These are phyloP conservation scores for Lactifluus hygrophoroides DNA, from an alignment of 768 basidiomycete species.

Conservation along the genomic window DNA sequence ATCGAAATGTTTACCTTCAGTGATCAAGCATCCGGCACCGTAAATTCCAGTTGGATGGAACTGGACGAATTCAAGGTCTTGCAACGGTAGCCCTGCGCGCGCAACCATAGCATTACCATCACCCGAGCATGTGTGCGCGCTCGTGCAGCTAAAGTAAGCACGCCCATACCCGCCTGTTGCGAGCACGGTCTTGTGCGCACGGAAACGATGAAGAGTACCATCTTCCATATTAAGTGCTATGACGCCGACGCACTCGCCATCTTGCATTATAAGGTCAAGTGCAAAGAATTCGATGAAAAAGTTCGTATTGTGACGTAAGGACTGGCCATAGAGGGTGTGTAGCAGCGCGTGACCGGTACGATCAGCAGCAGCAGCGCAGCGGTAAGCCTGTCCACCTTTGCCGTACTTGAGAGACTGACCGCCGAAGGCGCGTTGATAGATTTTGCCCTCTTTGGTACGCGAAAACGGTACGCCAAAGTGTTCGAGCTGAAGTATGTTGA, in stretches of 20 bases:
- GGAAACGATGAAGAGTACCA: constrained; percentile 97
- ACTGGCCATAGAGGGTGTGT: constrained; percentile 98
- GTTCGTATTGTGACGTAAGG: constrained; percentile 96
- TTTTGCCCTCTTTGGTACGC: constrained; percentile 96
- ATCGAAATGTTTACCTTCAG: constrained; percentile 59
- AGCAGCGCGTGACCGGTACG: constrained; percentile 97
- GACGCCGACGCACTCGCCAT: constrained; percentile 98
- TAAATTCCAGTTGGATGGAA: constrained; percentile 99
- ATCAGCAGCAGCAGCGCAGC: constrained; percentile 97
- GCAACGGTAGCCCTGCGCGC: constrained; percentile 90
- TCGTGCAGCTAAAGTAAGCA: constrained; percentile 97
- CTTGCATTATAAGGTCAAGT: constrained; percentile 98
- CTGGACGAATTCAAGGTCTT: constrained; percentile 98
- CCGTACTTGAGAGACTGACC: constrained; percentile 96
- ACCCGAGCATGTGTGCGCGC: constrained; percentile 97
- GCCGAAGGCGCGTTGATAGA: constrained; percentile 98
- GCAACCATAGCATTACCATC: constrained; percentile 99
- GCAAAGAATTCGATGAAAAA: constrained; percentile 99
- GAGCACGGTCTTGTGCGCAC: constrained; percentile 95
- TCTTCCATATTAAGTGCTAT: constrained; percentile 99
- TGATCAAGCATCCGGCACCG: constrained; percentile 97
- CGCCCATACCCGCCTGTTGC: constrained; percentile 98
- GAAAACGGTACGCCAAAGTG: constrained; percentile 99
- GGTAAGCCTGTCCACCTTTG: constrained; percentile 98
- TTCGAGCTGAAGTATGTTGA: constrained; percentile 59